Evolutionary conservation across 768 basidiomycete species (phyloP).

Genomic region (Hypsizygus marmoreus): DNA sequence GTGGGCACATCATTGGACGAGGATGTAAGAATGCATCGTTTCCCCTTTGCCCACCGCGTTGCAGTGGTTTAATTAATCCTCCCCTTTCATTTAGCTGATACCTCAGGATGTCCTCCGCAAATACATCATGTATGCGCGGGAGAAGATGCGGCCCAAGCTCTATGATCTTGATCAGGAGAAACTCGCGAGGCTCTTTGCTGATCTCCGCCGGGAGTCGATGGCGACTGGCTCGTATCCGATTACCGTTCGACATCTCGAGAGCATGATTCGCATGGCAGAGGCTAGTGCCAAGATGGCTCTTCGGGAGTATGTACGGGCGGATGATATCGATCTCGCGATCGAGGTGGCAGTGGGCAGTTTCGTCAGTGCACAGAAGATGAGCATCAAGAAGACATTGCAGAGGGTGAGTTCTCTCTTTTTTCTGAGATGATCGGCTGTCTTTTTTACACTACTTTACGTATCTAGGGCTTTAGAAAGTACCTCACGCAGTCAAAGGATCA

Average conservation of each 20-base stretch:
- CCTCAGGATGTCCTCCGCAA: conserved; percentile 95
- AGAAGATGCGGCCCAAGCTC: conserved; percentile 89
- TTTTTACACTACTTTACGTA: conserved; percentile 3
- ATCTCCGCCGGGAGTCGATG: conserved; percentile 92
- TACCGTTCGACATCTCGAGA: conserved; percentile 96
- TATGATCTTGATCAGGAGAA: conserved; percentile 97
- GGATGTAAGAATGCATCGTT: conserved; percentile 61
- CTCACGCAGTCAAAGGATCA: conserved; percentile 94
- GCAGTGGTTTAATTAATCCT: not conserved
- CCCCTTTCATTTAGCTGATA: conserved; percentile 65
- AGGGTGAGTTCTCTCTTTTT: conserved; percentile 55
- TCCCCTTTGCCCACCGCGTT: not conserved
- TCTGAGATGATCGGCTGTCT: not conserved
- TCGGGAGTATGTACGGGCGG: conserved; percentile 91
- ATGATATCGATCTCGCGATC: conserved; percentile 97
- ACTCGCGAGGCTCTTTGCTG: conserved; percentile 89
- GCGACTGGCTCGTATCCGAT: conserved; percentile 99
- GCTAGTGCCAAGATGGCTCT: conserved; percentile 98
- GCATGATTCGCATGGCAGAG: conserved; percentile 99
- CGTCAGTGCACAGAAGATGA: conserved; percentile 96
- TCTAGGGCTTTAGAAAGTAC: conserved; percentile 94
- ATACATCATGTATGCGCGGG: conserved; percentile 98
- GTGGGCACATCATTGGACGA: conserved; percentile 88
- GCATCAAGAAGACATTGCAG: conserved; percentile 97
- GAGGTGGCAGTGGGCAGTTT: conserved; percentile 95